These are phyloP conservation scores for Aspergillus ochraceoroseus DNA, from an alignment of 2,329 filamentous ascomycete genomes.

Conservation along the genomic window DNA sequence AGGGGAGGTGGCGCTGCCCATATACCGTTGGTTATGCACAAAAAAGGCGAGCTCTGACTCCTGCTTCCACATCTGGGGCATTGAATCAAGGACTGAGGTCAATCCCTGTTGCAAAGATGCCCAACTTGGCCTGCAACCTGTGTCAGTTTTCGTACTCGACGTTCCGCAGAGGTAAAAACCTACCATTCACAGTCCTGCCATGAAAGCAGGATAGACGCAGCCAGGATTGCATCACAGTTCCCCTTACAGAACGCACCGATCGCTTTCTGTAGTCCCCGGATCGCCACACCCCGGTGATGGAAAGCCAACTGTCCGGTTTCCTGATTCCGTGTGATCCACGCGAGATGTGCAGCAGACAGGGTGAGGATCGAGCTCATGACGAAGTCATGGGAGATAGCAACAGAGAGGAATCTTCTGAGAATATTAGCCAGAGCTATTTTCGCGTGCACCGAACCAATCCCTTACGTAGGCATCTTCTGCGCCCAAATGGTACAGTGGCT, in stretches of 20 bases:
- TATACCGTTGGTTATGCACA: constrained; percentile 39
- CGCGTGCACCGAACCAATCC: constrained; percentile 23
- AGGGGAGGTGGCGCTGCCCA: constrained; percentile 35
- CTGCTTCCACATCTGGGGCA: constrained; percentile 80
- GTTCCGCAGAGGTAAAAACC: constrained; percentile 38
- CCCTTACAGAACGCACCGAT: constrained; percentile 78
- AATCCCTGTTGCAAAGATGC: constrained; percentile 88
- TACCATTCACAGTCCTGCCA: constrained; percentile 98
- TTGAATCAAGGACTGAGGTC: constrained; percentile 81
- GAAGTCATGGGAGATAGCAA: constrained; percentile 75
- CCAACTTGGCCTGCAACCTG: constrained; percentile 70
- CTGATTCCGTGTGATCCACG: constrained; percentile 79
- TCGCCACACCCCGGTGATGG: constrained; percentile 77
- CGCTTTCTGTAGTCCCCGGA: constrained; percentile 82
- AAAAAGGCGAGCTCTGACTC: constrained; percentile 61
- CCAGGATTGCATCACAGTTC: constrained; percentile 86
- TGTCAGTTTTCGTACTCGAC: constrained; percentile 5
- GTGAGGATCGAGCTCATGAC: constrained; percentile 92
- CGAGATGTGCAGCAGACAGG: constrained; percentile 90
- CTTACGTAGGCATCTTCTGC: constrained; percentile 84
- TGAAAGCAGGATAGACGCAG: constrained; percentile 83
- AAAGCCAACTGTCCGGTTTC: constrained; percentile 84
- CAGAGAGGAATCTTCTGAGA: constrained; percentile 64
- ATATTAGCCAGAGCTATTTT: constrained; percentile 21
- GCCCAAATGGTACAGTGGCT: constrained; percentile 90